Percentiles rank a stretch among this genome's conserved stretches.
Conservation (phyloP, 2,329 filamentous ascomycete genomes). For the Paracorniculantispora psalliotae region DNA sequence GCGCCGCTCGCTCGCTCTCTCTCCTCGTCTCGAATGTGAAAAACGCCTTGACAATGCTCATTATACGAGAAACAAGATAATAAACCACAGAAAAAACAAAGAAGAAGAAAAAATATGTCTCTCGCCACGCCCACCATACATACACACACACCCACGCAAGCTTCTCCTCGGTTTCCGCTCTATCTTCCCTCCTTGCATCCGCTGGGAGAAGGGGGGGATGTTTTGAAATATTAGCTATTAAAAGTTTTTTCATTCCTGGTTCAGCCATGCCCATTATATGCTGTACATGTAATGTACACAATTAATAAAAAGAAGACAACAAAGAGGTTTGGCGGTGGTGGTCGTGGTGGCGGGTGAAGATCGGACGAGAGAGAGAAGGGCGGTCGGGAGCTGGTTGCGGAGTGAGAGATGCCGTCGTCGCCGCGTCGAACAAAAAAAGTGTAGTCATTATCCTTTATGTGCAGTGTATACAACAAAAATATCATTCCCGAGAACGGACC, state of each 20-base stretch:
- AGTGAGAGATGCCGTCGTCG: background rate
- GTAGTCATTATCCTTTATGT: background rate
- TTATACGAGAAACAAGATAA: constrained; percentile 4
- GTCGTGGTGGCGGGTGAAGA: background rate
- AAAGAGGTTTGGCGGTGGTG: background rate
- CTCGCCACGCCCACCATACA: background rate
- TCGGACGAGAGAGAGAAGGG: background rate
- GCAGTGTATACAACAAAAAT: background rate
- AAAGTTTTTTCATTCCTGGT: background rate
- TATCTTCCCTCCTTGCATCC: background rate
- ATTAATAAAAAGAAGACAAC: background rate
- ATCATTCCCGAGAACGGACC: background rate
- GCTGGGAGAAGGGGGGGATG: background rate
- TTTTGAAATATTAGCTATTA: constrained; percentile 10
- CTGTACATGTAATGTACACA: background rate
- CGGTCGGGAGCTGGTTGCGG: background rate
- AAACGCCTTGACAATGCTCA: constrained; percentile 13
- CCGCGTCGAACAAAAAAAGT: background rate
- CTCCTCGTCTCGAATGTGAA: background rate
- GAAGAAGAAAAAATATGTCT: background rate
- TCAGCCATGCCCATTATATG: constrained; percentile 5
- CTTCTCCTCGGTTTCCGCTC: background rate
- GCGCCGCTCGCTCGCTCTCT: too few species aligned
- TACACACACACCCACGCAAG: background rate
- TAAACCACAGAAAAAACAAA: background rate